Evolutionary conservation across 805 yeast species (phyloP).

Genomic region (Priceomyces fermenticarens): DNA sequence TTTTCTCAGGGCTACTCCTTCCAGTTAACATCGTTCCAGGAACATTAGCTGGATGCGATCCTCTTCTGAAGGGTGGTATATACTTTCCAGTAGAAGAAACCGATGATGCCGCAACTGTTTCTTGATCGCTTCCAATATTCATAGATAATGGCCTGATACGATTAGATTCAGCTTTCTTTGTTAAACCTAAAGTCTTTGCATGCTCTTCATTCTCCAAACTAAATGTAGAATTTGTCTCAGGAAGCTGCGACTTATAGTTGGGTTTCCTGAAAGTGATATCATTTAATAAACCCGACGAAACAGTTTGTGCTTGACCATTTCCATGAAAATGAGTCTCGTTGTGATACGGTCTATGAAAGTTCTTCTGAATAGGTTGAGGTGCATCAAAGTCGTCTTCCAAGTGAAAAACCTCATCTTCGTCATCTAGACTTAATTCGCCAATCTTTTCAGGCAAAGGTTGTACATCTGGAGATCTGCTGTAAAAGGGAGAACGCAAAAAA

Average conservation of each 20-base stretch:
- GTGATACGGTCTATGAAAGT: too few relatives aligned
- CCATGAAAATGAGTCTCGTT: not conserved
- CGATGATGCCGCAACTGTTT: conserved; percentile 9
- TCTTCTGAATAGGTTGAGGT: not conserved
- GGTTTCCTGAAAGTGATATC: conserved; percentile 14
- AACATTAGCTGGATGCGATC: conserved; percentile 28
- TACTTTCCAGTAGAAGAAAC: conserved; percentile 47
- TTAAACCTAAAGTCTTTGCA: too few relatives aligned
- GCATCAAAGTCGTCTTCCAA: conserved; percentile 38
- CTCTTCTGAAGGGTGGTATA: conserved; percentile 70
- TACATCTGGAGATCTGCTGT: conserved; percentile 28
- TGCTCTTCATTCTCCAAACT: not conserved
- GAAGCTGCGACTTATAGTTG: conserved; percentile 8
- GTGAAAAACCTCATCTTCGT: conserved; percentile 37
- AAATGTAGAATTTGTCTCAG: not conserved
- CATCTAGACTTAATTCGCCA: conserved; percentile 28
- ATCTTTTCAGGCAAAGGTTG: conserved; percentile 35
- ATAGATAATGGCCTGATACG: conserved; percentile 4
- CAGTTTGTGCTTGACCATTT: not conserved
- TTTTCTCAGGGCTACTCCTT: conserved; percentile 3
- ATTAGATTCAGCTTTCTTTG: not conserved
- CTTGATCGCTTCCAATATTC: conserved; percentile 6
- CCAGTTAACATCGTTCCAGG: conserved; percentile 1
- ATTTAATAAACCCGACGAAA: conserved; percentile 4
- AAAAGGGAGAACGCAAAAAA: conserved; percentile 36